Percentiles rank a stretch among this genome's conserved stretches.
These are phyloP conservation scores for Cyclocybe aegerita DNA, from an alignment of 768 basidiomycete species.

Conservation along the genomic window DNA sequence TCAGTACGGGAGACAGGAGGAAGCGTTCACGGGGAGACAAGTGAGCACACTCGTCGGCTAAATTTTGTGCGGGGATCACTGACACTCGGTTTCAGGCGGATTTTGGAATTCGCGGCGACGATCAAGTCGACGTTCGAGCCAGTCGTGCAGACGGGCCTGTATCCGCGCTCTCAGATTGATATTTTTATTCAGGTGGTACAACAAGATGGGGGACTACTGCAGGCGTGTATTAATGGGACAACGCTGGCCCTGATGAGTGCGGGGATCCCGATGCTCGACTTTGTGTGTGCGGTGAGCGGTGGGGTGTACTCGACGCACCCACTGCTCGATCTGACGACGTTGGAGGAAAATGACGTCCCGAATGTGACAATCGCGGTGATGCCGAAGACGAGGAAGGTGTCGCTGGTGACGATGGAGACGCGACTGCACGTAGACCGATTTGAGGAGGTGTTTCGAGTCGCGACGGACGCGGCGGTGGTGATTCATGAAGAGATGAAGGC, in stretches of 20 bases:
- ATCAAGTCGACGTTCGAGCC: slow-evolving; percentile 97
- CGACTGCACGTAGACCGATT: slow-evolving; percentile 92
- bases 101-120: slow-evolving; percentile 81
- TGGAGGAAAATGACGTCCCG: slow-evolving; percentile 92
- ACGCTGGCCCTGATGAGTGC: slow-evolving; percentile 89
- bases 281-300: slow-evolving; percentile 86
- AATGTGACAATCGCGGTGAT: slow-evolving; percentile 86
- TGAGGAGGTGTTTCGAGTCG: slow-evolving; percentile 82
- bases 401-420: slow-evolving; percentile 91
- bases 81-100: slow-evolving; percentile 55
- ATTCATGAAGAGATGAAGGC: slow-evolving; percentile 83
- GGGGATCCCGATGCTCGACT: slow-evolving; percentile 88
- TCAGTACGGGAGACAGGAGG: slow-evolving; percentile 80
- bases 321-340: slow-evolving; percentile 81
- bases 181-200: slow-evolving; percentile 91
- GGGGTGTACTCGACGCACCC: slow-evolving; percentile 82
- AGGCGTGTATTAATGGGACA: slow-evolving; percentile 92
- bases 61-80: not conserved
- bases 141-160: slow-evolving; percentile 85
- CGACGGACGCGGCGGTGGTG: slow-evolving; percentile 72
- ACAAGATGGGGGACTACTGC: slow-evolving; percentile 90
- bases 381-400: slow-evolving; percentile 83
- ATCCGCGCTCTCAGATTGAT: slow-evolving; percentile 94
- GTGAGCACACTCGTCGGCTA: slow-evolving; percentile 46
- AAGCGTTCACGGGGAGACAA: slow-evolving; percentile 83